phyloP scores from a whole-genome alignment of 768 basidiomycete genomes.

The Pisolithus sp. region DNA sequence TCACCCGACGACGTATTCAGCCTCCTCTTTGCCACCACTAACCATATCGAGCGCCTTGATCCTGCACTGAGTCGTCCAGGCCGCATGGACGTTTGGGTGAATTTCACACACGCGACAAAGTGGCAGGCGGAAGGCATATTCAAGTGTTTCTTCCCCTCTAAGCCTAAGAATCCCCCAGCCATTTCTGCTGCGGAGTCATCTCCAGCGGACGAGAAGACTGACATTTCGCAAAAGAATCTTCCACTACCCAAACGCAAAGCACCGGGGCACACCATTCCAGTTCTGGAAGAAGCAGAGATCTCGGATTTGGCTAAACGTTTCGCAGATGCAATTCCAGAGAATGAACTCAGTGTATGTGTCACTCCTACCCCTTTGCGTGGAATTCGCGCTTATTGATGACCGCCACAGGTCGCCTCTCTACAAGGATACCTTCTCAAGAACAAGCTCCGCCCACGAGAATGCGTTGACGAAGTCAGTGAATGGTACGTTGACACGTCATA shows the following conservation, averaged over 20 bases:
- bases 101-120: conserved; percentile 85
- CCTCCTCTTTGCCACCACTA: conserved; percentile 86
- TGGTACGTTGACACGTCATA: conserved; percentile 41
- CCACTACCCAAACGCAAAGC: conserved; percentile 62
- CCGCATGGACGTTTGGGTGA: conserved; percentile 89
- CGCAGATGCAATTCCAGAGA: conserved; percentile 77
- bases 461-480: conserved; percentile 69
- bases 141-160: conserved; percentile 89
- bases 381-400: background rate
- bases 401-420: conserved; percentile 63
- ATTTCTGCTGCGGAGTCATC: conserved; percentile 6
- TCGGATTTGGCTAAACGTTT: conserved; percentile 74
- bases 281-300: conserved; percentile 72
- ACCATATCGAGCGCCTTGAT: conserved; percentile 90
- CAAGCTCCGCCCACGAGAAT: conserved; percentile 83
- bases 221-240: conserved; percentile 59
- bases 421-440: conserved; percentile 87
- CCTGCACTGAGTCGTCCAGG: conserved; percentile 84
- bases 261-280: conserved; percentile 52
- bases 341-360: conserved; percentile 73
- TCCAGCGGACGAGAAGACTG: conserved; percentile 21
- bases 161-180: conserved; percentile 15
- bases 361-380: background rate
- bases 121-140: conserved; percentile 93
- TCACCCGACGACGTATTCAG: conserved; percentile 29